phyloP scores from a whole-genome alignment of 2,329 filamentous ascomycete genomes.

The Pleoardoris graminearum region DNA sequence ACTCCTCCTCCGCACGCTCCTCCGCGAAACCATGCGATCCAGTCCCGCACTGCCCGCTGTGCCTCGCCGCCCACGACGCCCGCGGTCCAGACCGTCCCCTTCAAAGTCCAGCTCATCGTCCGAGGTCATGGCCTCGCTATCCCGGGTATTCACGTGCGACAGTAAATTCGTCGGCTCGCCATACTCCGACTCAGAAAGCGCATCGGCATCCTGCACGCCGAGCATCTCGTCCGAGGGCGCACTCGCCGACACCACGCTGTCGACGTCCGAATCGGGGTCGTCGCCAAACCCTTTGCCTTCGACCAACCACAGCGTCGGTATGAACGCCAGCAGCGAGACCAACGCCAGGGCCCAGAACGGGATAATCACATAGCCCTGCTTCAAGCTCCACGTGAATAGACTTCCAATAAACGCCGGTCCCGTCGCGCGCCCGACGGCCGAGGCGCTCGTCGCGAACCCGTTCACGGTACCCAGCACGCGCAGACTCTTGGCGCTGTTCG shows the following conservation, averaged over 20 bases:
- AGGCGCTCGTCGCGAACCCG: slow-evolving; percentile 82
- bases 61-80: slow-evolving; percentile 14
- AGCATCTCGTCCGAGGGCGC: slow-evolving; percentile 3
- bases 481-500: slow-evolving; percentile 78
- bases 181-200: slow-evolving; percentile 44
- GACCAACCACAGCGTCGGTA: slow-evolving; percentile 74
- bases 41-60: slow-evolving; percentile 18
- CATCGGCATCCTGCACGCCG: slow-evolving; percentile 16
- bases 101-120: slow-evolving; percentile 31
- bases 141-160: slow-evolving; percentile 37
- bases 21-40: slow-evolving; percentile 33
- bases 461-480: slow-evolving; percentile 85
- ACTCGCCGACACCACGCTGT: slow-evolving; percentile 23
- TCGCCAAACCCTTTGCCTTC: slow-evolving; percentile 70
- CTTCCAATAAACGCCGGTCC: slow-evolving; percentile 76
- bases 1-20: slow-evolving; percentile 42
- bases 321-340: slow-evolving; percentile 65
- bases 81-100: not conserved
- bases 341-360: slow-evolving; percentile 79
- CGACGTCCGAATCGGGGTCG: slow-evolving; percentile 42
- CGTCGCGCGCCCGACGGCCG: slow-evolving; percentile 75
- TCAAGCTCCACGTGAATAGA: slow-evolving; percentile 75
- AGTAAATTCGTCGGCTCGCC: slow-evolving; percentile 43
- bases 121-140: slow-evolving; percentile 27
- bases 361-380: slow-evolving; percentile 73